Evolutionary conservation across 148 eudicot genomes (phyloP).

Genomic region (Diospyros kaki): DNA sequence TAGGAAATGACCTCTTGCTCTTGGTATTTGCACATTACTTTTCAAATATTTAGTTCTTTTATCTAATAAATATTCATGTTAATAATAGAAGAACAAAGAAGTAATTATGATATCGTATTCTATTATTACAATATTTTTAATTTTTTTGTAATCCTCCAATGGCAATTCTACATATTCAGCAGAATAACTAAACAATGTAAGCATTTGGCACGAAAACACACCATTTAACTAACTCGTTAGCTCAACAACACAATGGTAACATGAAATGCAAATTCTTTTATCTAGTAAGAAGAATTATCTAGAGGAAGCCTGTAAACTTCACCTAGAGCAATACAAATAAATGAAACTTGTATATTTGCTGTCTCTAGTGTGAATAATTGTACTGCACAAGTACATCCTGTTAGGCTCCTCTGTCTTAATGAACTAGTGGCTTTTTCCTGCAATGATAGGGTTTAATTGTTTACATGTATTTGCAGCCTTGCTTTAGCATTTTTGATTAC

Average conservation of each 20-base stretch:
- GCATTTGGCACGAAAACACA: not conserved
- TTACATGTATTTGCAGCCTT: not conserved
- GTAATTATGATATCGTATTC: not conserved
- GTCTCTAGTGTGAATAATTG: not conserved
- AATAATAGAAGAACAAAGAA: not conserved
- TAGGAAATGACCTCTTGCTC: not conserved
- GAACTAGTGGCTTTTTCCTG: not conserved
- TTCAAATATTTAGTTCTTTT: not conserved
- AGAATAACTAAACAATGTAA: not conserved
- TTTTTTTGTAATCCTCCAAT: not conserved
- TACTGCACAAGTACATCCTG: not conserved
- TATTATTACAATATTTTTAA: not conserved
- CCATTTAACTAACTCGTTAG: not conserved
- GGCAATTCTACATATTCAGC: not conserved
- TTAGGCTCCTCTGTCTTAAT: not conserved
- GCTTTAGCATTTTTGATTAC: conserved; percentile 7
- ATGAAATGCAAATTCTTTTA: not conserved
- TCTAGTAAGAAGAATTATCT: not conserved
- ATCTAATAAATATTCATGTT: not conserved
- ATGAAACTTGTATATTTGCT: not conserved
- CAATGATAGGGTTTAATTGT: not conserved
- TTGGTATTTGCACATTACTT: not conserved
- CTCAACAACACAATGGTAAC: not conserved
- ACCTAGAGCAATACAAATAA: not conserved
- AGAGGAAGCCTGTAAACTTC: not conserved